These are phyloP conservation scores for Hymenoscyphus linearis DNA, from an alignment of 2,329 filamentous ascomycete species.

Conservation along the genomic window DNA sequence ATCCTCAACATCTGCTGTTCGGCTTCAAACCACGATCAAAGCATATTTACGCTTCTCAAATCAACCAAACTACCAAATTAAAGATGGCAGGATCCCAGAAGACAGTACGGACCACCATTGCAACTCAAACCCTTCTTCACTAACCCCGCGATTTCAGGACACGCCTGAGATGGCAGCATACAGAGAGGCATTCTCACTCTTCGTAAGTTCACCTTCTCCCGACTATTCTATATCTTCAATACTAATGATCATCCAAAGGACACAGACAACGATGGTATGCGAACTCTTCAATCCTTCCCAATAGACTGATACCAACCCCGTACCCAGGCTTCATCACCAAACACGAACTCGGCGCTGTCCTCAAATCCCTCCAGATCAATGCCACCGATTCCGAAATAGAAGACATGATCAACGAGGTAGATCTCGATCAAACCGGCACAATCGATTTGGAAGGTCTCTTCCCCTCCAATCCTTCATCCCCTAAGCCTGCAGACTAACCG, in stretches of 20 bases:
- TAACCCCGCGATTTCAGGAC: not conserved
- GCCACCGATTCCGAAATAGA: constrained; percentile 34
- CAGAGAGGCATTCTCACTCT: constrained; percentile 18
- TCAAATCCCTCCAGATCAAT: constrained; percentile 58
- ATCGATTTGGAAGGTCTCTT: constrained; percentile 56
- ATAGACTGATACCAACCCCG: not conserved
- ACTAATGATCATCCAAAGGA: not conserved
- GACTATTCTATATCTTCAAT: not conserved
- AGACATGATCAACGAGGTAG: constrained; percentile 64
- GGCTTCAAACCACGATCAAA: not conserved
- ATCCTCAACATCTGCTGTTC: not conserved
- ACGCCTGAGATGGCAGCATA: constrained; percentile 11
- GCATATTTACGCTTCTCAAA: not conserved
- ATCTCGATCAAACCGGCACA: constrained; percentile 59
- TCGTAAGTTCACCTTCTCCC: constrained; percentile 9
- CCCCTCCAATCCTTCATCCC: not conserved
- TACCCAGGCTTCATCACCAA: constrained; percentile 55
- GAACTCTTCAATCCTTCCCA: not conserved
- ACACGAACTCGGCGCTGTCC: constrained; percentile 57
- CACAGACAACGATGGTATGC: not conserved
- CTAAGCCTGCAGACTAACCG: not conserved
- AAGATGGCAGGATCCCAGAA: not conserved
- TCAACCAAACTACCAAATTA: not conserved
- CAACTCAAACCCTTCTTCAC: not conserved
- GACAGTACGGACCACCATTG: not conserved